phyloP scores from a whole-genome alignment of 257 asterid species.

The Solanum megistacrolobum region DNA sequence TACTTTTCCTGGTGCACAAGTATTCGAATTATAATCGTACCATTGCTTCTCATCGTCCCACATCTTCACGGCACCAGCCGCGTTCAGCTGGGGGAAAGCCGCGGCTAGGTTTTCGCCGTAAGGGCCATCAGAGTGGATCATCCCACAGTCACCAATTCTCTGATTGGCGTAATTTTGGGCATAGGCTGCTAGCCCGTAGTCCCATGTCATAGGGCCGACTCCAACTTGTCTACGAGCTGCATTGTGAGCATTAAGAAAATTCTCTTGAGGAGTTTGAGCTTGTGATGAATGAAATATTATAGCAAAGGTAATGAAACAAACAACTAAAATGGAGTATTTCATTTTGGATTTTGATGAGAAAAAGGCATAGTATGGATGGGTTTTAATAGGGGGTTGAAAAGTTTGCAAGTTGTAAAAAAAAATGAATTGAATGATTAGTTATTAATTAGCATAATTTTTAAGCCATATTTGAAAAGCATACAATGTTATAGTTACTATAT shows the following conservation, averaged over 20 bases:
- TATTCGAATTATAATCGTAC: slow-evolving; percentile 6
- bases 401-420: neutral
- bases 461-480: neutral
- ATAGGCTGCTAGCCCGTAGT: slow-evolving; percentile 17
- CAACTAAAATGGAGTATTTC: neutral
- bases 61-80: slow-evolving; percentile 18
- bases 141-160: slow-evolving; percentile 20
- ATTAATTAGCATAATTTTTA: neutral
- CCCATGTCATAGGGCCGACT: slow-evolving; percentile 30
- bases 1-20: slow-evolving; percentile 23
- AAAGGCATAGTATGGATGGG: neutral
- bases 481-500: neutral
- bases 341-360: neutral
- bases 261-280: slow-evolving; percentile 18
- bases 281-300: neutral
- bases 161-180: slow-evolving; percentile 24
- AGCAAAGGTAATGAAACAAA: neutral
- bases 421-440: neutral
- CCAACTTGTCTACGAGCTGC: slow-evolving; percentile 24
- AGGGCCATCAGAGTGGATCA: slow-evolving; percentile 23
- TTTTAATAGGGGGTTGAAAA: neutral
- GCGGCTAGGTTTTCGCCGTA: slow-evolving; percentile 53
- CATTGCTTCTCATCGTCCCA: slow-evolving; percentile 31
- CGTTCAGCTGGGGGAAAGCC: slow-evolving; percentile 20
- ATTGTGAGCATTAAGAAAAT: slow-evolving; percentile 27